A percentile compares a stretch with the other conserved stretches of the same genome.
Conservation (phyloP, 1,139 yeast species). For the Spencermartinsiella ligniputridi region DNA sequence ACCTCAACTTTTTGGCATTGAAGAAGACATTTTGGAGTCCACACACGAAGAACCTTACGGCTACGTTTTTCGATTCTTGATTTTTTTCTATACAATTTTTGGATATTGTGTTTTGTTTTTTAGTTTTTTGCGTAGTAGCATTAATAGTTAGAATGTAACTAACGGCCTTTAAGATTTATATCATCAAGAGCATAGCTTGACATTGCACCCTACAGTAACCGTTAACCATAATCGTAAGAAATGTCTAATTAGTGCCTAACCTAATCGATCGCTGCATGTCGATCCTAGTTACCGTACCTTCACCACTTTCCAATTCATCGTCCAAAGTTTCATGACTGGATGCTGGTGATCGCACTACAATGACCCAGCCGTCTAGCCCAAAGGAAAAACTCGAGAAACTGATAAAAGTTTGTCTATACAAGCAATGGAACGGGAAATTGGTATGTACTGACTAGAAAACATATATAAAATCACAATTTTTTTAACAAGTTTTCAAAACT, state of each 20-base stretch:
- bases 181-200: no score
- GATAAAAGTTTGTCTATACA: slow-evolving; percentile 18
- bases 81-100: no score
- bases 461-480: no score
- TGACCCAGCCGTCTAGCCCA: slow-evolving; percentile 12
- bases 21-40: not conserved
- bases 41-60: not conserved
- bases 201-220: no score
- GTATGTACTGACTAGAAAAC: slow-evolving; percentile 15
- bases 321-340: no score
- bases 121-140: not conserved
- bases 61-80: not conserved
- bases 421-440: slow-evolving; percentile 20
- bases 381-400: slow-evolving; percentile 22
- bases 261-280: not conserved
- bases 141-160: no score
- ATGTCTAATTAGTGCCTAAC: no score
- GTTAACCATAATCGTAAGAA: no score
- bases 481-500: slow-evolving; percentile 25
- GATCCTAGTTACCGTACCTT: not conserved
- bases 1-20: not conserved
- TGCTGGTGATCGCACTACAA: no score
- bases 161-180: no score
- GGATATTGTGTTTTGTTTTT: not conserved
- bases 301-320: not conserved